Evolutionary conservation across 2,329 filamentous ascomycete species (phyloP).

Genomic region (Calonectria naviculata): DNA sequence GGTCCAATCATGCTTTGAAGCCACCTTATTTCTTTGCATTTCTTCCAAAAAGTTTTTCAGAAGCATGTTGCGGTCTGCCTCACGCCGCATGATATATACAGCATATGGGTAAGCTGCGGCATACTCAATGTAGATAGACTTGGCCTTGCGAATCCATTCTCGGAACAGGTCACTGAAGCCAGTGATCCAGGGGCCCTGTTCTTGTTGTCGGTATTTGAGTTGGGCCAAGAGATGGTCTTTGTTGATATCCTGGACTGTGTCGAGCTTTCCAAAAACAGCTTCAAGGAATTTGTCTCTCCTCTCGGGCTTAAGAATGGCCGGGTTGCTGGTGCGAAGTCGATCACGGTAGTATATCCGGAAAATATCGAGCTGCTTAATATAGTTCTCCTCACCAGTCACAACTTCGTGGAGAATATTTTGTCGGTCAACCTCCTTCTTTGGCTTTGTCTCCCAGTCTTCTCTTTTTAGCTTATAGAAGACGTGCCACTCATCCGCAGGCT

Average conservation of each 20-base stretch:
- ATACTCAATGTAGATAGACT: slow-evolving; percentile 89
- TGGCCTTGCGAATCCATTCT: slow-evolving; percentile 98
- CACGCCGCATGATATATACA: slow-evolving; percentile 83
- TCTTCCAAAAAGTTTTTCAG: slow-evolving; percentile 90
- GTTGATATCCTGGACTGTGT: slow-evolving; percentile 89
- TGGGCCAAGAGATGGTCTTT: slow-evolving; percentile 93
- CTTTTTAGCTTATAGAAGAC: slow-evolving; percentile 88
- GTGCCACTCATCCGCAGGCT: slow-evolving; percentile 82
- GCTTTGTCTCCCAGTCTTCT: slow-evolving; percentile 76
- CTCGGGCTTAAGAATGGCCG: slow-evolving; percentile 83
- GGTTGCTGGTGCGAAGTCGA: slow-evolving; percentile 76
- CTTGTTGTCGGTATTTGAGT: slow-evolving; percentile 95
- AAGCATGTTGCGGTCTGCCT: slow-evolving; percentile 84
- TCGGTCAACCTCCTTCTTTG: slow-evolving; percentile 89
- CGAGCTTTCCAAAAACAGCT: slow-evolving; percentile 91
- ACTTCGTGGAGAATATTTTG: slow-evolving; percentile 98
- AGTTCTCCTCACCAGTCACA: slow-evolving; percentile 90
- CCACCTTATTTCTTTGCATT: slow-evolving; percentile 81
- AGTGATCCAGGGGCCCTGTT: slow-evolving; percentile 93
- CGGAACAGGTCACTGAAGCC: slow-evolving; percentile 98
- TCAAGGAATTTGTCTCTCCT: slow-evolving; percentile 82
- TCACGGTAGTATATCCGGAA: slow-evolving; percentile 88
- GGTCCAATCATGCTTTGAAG: slow-evolving; percentile 89
- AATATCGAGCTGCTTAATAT: slow-evolving; percentile 89
- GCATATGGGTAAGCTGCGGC: slow-evolving; percentile 89